Conservation (phyloP, 192 early-diverging fungal genomes). For the Coemansia sp. region DNA sequence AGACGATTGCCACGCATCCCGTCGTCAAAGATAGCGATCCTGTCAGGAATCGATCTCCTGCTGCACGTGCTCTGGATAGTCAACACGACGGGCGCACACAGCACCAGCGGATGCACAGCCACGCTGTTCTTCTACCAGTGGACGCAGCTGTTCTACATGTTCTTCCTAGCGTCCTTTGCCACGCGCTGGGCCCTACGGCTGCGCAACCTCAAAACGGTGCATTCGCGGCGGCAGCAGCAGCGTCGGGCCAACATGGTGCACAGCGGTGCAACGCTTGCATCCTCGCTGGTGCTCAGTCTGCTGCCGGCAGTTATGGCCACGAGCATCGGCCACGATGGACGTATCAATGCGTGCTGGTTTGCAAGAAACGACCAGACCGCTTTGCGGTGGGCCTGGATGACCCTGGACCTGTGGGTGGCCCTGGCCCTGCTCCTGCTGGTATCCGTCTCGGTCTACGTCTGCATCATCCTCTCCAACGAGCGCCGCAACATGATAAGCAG, state of each 20-base stretch:
- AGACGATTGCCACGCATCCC: constrained; percentile 23
- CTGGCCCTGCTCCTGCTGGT: constrained; percentile 35
- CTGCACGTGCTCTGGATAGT: constrained; percentile 39
- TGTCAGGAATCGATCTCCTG: constrained; percentile 36
- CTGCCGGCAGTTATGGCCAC: constrained; percentile 30
- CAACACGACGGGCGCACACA: constrained; percentile 21
- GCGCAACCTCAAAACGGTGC: constrained; percentile 30
- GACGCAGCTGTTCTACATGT: constrained; percentile 42
- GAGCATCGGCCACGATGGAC: constrained; percentile 12
- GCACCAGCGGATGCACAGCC: constrained; percentile 15
- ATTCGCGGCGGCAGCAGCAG: constrained; percentile 11
- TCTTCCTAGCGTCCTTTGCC: constrained; percentile 36
- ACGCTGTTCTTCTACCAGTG: constrained; percentile 45
- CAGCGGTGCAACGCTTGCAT: constrained; percentile 12
- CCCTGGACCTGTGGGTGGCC: constrained; percentile 42
- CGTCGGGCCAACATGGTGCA: constrained; percentile 22
- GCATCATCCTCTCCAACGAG: constrained; percentile 41
- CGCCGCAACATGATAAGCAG: constrained; percentile 34
- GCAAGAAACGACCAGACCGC: constrained; percentile 9
- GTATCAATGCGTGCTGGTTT: constrained; percentile 37
- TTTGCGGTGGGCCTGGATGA: constrained; percentile 47
- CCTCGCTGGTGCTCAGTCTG: constrained; percentile 29
- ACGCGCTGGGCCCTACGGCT: constrained; percentile 36
- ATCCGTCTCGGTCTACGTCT: constrained; percentile 29
- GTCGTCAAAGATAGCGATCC: constrained; percentile 43